A percentile compares a stretch with the other conserved stretches of the same genome.
Evolutionary conservation across 1,284 basidiomycete genomes (phyloP).

Genomic region (Takashimella tepidaria): DNA sequence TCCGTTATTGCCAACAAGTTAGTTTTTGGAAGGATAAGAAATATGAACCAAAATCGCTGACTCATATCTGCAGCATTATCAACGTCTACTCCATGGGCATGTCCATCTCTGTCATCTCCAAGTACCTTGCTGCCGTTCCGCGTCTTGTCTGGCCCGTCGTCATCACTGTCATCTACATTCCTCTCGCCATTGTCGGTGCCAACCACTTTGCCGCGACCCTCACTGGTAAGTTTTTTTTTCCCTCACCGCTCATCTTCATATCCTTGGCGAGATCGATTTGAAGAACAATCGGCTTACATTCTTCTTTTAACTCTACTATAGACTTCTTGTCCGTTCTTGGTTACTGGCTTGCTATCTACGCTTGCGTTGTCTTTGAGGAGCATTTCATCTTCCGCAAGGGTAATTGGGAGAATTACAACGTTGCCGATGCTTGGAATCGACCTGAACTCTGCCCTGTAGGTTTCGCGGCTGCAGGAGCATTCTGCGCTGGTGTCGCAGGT

Average conservation of each 20-base stretch:
- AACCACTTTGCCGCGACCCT: constrained; percentile 38
- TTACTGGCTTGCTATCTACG: constrained; percentile 47
- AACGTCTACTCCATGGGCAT: constrained; percentile 41
- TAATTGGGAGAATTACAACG: constrained; percentile 36
- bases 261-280: no score
- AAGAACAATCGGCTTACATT: no score
- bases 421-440: constrained; percentile 36
- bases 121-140: constrained; percentile 39
- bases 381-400: constrained; percentile 47
- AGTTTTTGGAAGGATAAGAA: no score
- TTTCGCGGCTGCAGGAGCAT: constrained; percentile 21
- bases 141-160: constrained; percentile 45
- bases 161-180: constrained; percentile 42
- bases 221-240: constrained; percentile 14
- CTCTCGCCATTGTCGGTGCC: constrained; percentile 44
- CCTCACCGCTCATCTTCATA: no score
- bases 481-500: constrained; percentile 26
- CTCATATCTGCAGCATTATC: constrained; percentile 24
- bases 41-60: no score
- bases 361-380: constrained; percentile 41
- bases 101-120: constrained; percentile 38
- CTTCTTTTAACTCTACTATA: no score
- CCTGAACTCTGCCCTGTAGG: constrained; percentile 25
- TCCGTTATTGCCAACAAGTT: constrained; percentile 42
- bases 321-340: constrained; percentile 36